Conservation (phyloP, 768 basidiomycete species). For the Suillus hirtellus region DNA sequence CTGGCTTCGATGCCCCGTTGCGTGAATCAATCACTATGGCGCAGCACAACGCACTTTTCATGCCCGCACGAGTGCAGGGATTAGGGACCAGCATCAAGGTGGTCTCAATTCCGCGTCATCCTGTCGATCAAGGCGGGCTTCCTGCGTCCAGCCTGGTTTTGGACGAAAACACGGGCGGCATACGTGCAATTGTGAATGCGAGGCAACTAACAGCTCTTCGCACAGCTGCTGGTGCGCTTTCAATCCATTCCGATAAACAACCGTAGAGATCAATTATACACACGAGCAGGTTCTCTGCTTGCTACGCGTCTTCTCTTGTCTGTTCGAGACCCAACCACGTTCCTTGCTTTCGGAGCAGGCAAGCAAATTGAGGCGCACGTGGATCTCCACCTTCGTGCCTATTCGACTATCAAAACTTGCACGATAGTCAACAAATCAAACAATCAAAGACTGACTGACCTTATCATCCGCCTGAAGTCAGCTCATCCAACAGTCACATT, state of each 20-base stretch:
- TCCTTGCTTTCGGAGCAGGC: conserved; percentile 75
- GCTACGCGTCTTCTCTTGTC: conserved; percentile 57
- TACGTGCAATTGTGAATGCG: conserved; percentile 81
- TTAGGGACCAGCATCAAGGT: conserved; percentile 74
- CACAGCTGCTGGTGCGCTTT: conserved; percentile 70
- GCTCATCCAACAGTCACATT: conserved; percentile 29
- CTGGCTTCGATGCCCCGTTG: conserved; percentile 45
- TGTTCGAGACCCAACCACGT: conserved; percentile 33
- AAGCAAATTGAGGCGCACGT: conserved; percentile 69
- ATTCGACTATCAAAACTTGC: conserved; percentile 51
- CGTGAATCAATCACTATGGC: conserved; percentile 54
- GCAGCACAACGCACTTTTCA: conserved; percentile 70
- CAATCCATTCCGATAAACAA: neutral
- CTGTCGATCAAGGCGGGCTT: conserved; percentile 52
- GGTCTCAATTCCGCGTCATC: conserved; percentile 65
- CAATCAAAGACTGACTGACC: conserved; percentile 46
- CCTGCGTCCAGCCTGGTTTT: conserved; percentile 78
- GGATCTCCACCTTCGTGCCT: conserved; percentile 58
- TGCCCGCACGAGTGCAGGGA: conserved; percentile 68
- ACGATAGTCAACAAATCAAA: conserved; percentile 64
- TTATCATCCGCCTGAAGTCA: conserved; percentile 34
- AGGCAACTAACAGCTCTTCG: conserved; percentile 74
- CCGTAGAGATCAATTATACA: neutral
- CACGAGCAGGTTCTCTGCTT: conserved; percentile 59
- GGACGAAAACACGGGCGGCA: conserved; percentile 65